These are phyloP conservation scores for Pharus latifolius DNA, from an alignment of 176 grass and related monocot species.

Conservation along the genomic window DNA sequence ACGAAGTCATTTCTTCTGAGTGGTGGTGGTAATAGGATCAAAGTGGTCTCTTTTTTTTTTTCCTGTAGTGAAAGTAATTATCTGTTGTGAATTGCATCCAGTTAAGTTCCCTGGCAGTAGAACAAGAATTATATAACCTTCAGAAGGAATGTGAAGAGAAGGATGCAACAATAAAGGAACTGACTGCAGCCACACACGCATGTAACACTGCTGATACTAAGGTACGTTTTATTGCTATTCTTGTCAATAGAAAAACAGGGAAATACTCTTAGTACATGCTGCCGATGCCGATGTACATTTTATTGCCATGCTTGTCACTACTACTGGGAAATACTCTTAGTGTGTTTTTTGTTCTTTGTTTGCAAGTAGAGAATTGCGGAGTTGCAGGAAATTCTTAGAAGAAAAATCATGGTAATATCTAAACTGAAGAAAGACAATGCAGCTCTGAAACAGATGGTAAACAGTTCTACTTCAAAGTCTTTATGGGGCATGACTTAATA, in stretches of 20 bases:
- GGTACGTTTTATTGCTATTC: conserved; percentile 13
- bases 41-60: too few relatives aligned
- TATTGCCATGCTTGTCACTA: background rate
- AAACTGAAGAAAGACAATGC: conserved; percentile 83
- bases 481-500: background rate
- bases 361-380: conserved; percentile 63
- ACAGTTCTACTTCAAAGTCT: background rate
- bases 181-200: conserved; percentile 35
- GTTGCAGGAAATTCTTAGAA: conserved; percentile 62
- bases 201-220: conserved; percentile 46
- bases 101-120: conserved; percentile 51
- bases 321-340: background rate
- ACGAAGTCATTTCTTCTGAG: too few relatives aligned
- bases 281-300: conserved; percentile 46
- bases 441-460: conserved; percentile 67
- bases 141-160: conserved; percentile 86
- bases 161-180: conserved; percentile 69
- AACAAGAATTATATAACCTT: conserved; percentile 81
- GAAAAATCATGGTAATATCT: conserved; percentile 76
- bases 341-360: background rate
- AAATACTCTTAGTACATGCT: too few relatives aligned
- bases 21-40: too few relatives aligned
- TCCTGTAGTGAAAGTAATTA: too few relatives aligned
- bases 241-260: too few relatives aligned
- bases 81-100: conserved; percentile 24